phyloP scores from a whole-genome alignment of 2,329 filamentous ascomycete genomes.

The Monilinia polystroma region DNA sequence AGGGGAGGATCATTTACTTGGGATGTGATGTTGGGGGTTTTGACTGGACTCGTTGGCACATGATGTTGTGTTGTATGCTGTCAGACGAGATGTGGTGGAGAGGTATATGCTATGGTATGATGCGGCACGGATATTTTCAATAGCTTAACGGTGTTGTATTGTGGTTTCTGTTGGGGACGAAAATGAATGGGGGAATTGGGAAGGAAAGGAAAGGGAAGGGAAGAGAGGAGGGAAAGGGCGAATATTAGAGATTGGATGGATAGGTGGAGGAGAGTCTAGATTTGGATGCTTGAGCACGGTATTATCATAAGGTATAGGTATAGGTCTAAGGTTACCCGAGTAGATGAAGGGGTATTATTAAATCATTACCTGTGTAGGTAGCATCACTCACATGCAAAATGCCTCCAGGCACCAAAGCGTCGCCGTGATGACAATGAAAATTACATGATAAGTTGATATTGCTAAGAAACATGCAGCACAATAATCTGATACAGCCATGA shows the following conservation, averaged over 20 bases:
- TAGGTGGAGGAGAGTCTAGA: background rate
- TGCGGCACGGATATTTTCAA: slow-evolving; percentile 10
- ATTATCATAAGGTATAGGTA: no score
- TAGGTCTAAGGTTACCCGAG: background rate
- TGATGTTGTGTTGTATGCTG: background rate
- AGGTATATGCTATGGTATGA: background rate
- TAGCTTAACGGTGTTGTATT: background rate
- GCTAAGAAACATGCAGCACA: background rate
- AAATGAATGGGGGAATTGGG: background rate
- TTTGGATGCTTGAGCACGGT: no score
- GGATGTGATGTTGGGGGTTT: background rate
- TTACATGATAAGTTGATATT: background rate
- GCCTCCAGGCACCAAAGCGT: background rate
- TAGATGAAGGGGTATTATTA: background rate
- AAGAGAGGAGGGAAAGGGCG: background rate
- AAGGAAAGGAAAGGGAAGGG: background rate
- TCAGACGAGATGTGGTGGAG: slow-evolving; percentile 3
- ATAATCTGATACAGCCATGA: background rate
- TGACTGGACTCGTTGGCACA: background rate
- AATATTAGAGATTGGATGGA: background rate
- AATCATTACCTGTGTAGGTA: background rate
- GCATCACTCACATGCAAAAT: background rate
- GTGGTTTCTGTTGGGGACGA: background rate
- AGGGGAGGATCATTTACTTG: no score
- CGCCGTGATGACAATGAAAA: background rate